Evolutionary conservation across 306 rosid genomes (phyloP).

Genomic region (Cicer pinnatifidum): DNA sequence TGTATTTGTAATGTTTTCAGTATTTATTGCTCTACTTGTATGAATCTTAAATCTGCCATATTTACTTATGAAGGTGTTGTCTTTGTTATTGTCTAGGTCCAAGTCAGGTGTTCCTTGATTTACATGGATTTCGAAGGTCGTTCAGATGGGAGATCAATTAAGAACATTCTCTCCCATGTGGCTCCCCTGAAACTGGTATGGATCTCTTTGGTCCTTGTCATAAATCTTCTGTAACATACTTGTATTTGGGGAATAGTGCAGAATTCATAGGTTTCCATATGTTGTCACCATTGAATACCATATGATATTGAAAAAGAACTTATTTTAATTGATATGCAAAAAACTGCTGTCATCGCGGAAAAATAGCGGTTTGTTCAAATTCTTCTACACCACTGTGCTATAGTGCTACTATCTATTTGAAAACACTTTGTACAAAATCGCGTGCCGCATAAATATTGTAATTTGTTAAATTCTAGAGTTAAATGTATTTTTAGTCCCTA

Average conservation of each 20-base stretch:
- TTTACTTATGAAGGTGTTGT: slow-evolving; percentile 16
- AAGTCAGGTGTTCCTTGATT: slow-evolving; percentile 73
- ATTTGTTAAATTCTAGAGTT: not conserved
- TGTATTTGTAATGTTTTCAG: slow-evolving; percentile 2
- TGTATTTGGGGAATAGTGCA: slow-evolving; percentile 15
- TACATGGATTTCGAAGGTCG: slow-evolving; percentile 99
- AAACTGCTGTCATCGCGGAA: not conserved
- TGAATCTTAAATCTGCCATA: slow-evolving; percentile 42
- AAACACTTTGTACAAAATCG: not conserved
- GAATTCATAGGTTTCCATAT: slow-evolving; percentile 16
- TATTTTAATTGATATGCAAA: not conserved
- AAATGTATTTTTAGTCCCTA: no score
- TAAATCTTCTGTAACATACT: slow-evolving; percentile 9
- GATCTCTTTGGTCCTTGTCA: slow-evolving; percentile 29
- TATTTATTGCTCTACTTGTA: slow-evolving; percentile 8
- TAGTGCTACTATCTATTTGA: not conserved
- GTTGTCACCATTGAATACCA: slow-evolving; percentile 22
- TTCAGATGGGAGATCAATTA: slow-evolving; percentile 91
- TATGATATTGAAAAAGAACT: slow-evolving; percentile 14
- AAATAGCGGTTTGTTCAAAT: not conserved
- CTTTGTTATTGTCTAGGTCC: slow-evolving; percentile 63
- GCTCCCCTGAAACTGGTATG: slow-evolving; percentile 96
- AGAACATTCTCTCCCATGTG: slow-evolving; percentile 89
- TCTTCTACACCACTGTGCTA: not conserved
- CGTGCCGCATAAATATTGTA: no score